Base-by-base conservation (phyloP, 768 basidiomycete genomes). In the Collybiopsis confluens region DNA sequence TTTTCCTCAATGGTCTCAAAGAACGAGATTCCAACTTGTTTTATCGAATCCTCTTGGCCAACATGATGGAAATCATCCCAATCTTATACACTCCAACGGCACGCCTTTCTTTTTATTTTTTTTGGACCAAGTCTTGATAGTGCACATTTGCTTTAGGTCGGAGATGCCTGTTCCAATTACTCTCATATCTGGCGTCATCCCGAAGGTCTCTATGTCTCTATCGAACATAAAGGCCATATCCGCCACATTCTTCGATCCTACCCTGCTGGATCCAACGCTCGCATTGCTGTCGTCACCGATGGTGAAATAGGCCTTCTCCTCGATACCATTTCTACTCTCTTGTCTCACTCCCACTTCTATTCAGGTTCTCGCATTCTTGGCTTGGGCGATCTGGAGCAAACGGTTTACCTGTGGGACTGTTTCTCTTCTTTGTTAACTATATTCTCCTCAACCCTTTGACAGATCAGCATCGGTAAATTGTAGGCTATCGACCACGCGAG, bases 201-300 rank as follows among this genome's bases (percentile, higher is more conserved):
- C 8, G 81, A 84, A 59, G 83, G 83, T 3, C 59, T 79, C 56
- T 80, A 80, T 61, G 73, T 91, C 59, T 81, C 82, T 20, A 82
- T 86, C 51, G 71, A 82, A 49, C 81, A 88, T 68, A 82, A 83
- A 63, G 87, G 85, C 9, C 75, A 72, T 45, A 82, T 89, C 56
- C 72, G 77, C 20, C 68, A 81, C 26, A 72, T 87, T 37, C 73
- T 89, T 24, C 65, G 72, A 8, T 68, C 73, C 24, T 85, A 82
- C 79, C 74, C 79, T 21, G 65, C 69, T 37, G 66, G 65, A 36
- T 58, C 69, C 47, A 68, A 71, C 10, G 65, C 80, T 2, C 78
- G 85, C 38, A 89, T 91, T 61, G 77, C 83, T 37, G 88, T 91
- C 55, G 87, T 91, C 52, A 90, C 88, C 5, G 88, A 91, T 62